Base-by-base conservation (phyloP, 139 green algal species). In the Coelastrella sp. region DNA sequence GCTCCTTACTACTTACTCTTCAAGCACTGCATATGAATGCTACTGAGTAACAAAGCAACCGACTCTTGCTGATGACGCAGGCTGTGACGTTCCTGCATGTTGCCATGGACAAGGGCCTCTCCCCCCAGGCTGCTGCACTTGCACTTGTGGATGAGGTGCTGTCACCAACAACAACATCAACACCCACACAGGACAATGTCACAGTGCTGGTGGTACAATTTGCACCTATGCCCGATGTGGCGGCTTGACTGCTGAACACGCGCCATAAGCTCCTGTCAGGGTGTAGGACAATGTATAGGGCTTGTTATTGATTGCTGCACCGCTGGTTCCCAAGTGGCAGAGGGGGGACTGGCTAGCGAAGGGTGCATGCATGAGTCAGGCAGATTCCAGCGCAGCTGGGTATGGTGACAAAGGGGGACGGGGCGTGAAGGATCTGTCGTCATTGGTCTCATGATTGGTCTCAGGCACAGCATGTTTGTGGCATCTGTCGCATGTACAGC, bases 191-290 rank as follows among this genome's bases (percentile, higher is more conserved):
- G n/a, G 86, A 90, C 75, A 90, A 90, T 78, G 81, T 90, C 15
- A 90, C 86, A 8, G 59, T 75, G 35, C 66, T 88, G 84, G 19
- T 81, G 49, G 84, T 88, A 68, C 84, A 88, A 68, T 88, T 88
- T 88, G 84, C 84, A 24, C 84, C 84, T 35, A 81, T 81, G 68
- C 84, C 84, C 10, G 74, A 80, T 14, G 68, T 76, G 68, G 68
- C 68, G 63, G 63, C 63, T 20, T 70, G 63, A 49, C 35, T 49
- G 35, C 35, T 49, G 35, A 49, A 49, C 35, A 3, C 35, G 35
- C 35, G 35, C 35, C 35, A 49, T 49, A 49, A 49, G 3, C 35
- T 49, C 35, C 35, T 49, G 35, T 49, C 35, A 49, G 35, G 35
- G 35, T 5, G 35, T 1, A 49, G 35, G 35, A 49, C 35, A 49